A percentile compares a stretch with the other conserved stretches of the same genome.
Conservation (phyloP, 352 stramenopile genomes). For the Phytopythium cucurbitacearum region DNA sequence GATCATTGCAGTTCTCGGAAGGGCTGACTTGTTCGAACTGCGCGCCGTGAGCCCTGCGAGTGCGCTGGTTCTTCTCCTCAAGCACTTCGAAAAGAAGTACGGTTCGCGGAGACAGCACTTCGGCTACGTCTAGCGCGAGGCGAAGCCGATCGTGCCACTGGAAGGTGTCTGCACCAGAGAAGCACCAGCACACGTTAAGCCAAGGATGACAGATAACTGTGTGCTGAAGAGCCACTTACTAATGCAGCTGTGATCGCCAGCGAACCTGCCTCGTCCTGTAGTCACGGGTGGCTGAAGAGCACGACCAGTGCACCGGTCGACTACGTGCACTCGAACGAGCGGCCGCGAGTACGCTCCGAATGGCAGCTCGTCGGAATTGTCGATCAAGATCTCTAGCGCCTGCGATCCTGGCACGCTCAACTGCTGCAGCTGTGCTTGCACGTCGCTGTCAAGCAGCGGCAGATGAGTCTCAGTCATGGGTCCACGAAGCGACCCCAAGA, state of each 20-base stretch:
- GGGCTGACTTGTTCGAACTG: not conserved
- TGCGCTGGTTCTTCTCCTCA: conserved; percentile 14
- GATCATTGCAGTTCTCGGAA: conserved; percentile 8
- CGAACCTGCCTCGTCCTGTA: conserved; percentile 1
- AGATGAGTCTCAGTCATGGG: conserved; percentile 21
- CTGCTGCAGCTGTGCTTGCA: not conserved
- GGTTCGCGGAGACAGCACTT: conserved; percentile 32
- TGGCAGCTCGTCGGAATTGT: conserved; percentile 47
- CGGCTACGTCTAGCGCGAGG: conserved; percentile 22
- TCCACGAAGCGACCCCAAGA: conserved; percentile 23
- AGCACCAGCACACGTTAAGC: not conserved
- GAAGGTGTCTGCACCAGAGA: conserved; percentile 30
- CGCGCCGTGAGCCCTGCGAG: not conserved
- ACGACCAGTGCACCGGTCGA: conserved; percentile 48
- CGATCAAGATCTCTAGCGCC: conserved; percentile 27
- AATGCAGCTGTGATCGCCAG: not conserved
- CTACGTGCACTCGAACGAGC: conserved; percentile 37
- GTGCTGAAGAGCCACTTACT: not conserved
- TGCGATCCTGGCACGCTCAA: not conserved
- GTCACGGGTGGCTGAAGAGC: conserved; percentile 24
- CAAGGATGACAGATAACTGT: not conserved
- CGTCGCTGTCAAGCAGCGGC: conserved; percentile 7
- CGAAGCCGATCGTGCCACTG: conserved; percentile 44
- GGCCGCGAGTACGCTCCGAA: conserved; percentile 39
- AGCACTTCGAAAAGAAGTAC: conserved; percentile 59